Evolutionary conservation across 768 basidiomycete genomes (phyloP), one percentile per base, ranked within the genome.

Genomic region (Pleurotus giganteus): DNA sequence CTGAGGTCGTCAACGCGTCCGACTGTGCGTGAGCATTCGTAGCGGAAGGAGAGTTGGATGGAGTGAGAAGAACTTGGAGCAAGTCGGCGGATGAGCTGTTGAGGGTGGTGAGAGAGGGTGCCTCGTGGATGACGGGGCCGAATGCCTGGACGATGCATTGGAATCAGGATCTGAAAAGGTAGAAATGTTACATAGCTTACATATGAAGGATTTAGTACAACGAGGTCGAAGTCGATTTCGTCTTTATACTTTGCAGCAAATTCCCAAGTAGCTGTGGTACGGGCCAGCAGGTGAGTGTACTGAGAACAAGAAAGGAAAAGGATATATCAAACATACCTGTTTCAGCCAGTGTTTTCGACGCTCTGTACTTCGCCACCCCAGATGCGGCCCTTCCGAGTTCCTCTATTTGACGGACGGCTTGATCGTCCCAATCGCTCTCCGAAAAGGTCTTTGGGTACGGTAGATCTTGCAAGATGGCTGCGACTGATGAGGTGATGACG

Each of bases 261-360:
- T 1, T 71, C 66, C 74, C 73, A 77, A n/a, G 73, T 72, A 27
- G 78, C 78, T 78, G 29, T 5, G 19, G 2, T 31, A 32, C 5
- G 28, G 43, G 17, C 39, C n/a, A 37, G 11, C 9, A 15, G 31
- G 21, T 4, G 1, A 9, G 9, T 23, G 19, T 12, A 9, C 4
- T 23, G 34, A 43, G 3, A 24, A 9, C 15, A 0, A 23, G 34
- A 4, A 7, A 26, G 2, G 36, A 15, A 41, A 19, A 57, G 63
- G 39, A n/a, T n/a, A n/a, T n/a, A n/a, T n/a, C n/a, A n/a, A n/a
- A n/a, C n/a, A n/a, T 21, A 77, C 77, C 77, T 60, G 70, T 73
- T 69, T 88, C 86, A 2, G 86, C 83, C 5, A 85, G 71, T 0
- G 74, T 75, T 73, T 88, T 87, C 15, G 77, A 74, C 0, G 84